These are phyloP conservation scores for Globisporangium takayamanum DNA, from an alignment of 352 stramenopile species.

Conservation along the genomic window DNA sequence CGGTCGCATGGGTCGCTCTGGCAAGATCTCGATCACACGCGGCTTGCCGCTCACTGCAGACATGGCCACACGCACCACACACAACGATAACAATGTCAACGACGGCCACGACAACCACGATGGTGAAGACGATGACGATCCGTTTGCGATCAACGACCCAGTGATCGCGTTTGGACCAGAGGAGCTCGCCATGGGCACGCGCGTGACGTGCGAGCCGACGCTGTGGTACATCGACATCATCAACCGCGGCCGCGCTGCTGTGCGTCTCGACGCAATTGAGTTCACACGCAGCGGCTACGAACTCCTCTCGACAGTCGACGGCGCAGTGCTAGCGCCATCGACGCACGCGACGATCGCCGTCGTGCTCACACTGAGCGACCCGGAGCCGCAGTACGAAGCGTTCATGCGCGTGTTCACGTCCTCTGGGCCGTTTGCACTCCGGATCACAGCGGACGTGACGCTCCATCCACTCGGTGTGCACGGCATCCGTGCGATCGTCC, in stretches of 20 bases:
- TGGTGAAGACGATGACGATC: neutral
- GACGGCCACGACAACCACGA: too few relatives aligned
- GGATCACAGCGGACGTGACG: slow-evolving; percentile 22
- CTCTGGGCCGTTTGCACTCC: slow-evolving; percentile 37
- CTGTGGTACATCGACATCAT: slow-evolving; percentile 26
- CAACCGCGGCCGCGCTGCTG: slow-evolving; percentile 24
- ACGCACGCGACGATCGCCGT: slow-evolving; percentile 31
- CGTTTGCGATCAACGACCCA: slow-evolving; percentile 11
- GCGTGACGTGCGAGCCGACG: slow-evolving; percentile 27
- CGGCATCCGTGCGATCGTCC: slow-evolving; percentile 24
- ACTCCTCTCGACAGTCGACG: slow-evolving; percentile 27
- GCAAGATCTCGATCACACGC: slow-evolving; percentile 37
- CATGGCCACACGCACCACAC: neutral
- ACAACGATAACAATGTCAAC: too few relatives aligned
- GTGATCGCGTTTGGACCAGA: slow-evolving; percentile 32
- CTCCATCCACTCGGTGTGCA: slow-evolving; percentile 25
- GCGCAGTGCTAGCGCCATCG: slow-evolving; percentile 26
- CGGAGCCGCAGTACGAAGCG: slow-evolving; percentile 16
- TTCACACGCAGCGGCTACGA: slow-evolving; percentile 41
- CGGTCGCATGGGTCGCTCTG: slow-evolving; percentile 11
- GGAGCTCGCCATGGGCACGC: slow-evolving; percentile 29
- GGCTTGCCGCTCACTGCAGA: slow-evolving; percentile 5
- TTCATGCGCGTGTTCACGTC: slow-evolving; percentile 42
- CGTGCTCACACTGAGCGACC: slow-evolving; percentile 27
- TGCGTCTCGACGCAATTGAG: slow-evolving; percentile 32